Evolutionary conservation across 768 basidiomycete genomes (phyloP).

Genomic region (Sarcomyxa edulis): DNA sequence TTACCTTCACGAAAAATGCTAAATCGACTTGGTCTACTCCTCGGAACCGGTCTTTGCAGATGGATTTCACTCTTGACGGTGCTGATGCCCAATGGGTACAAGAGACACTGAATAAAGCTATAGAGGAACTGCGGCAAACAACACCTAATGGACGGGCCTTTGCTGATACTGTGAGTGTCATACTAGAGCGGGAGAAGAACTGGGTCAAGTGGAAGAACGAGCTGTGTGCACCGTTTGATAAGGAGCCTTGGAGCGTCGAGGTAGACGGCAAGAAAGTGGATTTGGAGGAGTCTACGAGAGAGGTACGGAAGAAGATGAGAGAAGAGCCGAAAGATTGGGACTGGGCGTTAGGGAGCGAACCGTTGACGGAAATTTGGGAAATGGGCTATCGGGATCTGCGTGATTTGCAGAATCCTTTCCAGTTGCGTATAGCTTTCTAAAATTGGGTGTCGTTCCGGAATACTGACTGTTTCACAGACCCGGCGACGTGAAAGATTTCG

Average conservation of each 20-base stretch:
- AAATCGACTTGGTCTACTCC: constrained; percentile 57
- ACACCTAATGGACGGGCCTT: constrained; percentile 75
- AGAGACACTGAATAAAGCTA: constrained; percentile 55
- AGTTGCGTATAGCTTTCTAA: constrained; percentile 35
- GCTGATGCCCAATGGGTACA: constrained; percentile 72
- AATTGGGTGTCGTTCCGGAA: no score
- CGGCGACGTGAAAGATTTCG: constrained; percentile 70
- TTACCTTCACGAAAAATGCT: constrained; percentile 64
- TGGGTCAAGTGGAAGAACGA: constrained; percentile 92
- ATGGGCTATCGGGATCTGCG: constrained; percentile 66
- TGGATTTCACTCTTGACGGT: constrained; percentile 73
- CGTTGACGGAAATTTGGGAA: constrained; percentile 79
- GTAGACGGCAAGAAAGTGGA: constrained; percentile 45
- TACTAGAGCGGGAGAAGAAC: constrained; percentile 80
- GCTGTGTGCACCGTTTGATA: constrained; percentile 74
- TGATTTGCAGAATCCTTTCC: constrained; percentile 63
- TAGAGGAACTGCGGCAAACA: constrained; percentile 64
- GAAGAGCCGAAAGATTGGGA: constrained; percentile 57
- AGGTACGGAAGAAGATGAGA: constrained; percentile 46
- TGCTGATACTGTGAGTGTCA: constrained; percentile 63
- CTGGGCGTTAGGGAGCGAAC: constrained; percentile 60
- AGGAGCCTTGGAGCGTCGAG: constrained; percentile 53
- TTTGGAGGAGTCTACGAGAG: constrained; percentile 58
- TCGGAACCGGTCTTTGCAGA: constrained; percentile 75
- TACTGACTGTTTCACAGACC: constrained; percentile 33